Evolutionary conservation across 768 basidiomycete genomes (phyloP).

Genomic region (Hygrocybe punicea): DNA sequence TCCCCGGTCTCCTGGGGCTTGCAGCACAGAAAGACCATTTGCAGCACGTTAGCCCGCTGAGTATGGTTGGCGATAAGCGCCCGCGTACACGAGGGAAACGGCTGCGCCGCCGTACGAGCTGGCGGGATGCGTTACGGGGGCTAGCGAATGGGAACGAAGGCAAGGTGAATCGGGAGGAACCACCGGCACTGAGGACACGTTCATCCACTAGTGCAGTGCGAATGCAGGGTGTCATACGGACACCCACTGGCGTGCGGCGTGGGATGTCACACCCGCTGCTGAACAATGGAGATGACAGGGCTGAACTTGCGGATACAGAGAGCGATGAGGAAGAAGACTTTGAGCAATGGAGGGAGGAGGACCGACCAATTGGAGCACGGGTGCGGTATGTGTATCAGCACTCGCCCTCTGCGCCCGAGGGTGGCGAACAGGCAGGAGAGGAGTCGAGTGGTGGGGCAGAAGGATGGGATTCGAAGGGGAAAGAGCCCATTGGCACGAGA

Average conservation of each 20-base stretch:
- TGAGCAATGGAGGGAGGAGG: constrained; percentile 55
- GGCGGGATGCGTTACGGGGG: constrained; percentile 56
- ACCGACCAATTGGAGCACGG: constrained; percentile 71
- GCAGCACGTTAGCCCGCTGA: constrained; percentile 83
- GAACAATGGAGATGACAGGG: constrained; percentile 43
- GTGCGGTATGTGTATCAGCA: constrained; percentile 57
- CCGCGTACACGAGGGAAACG: constrained; percentile 37
- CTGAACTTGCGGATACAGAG: constrained; percentile 52
- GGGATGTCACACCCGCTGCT: constrained; percentile 4
- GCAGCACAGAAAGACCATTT: constrained; percentile 85
- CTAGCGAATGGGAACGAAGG: constrained; percentile 43
- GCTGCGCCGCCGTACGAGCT: constrained; percentile 53
- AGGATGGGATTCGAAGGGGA: constrained; percentile 32
- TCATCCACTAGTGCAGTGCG: constrained; percentile 29
- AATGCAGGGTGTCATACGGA: constrained; percentile 18
- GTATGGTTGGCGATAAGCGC: constrained; percentile 78
- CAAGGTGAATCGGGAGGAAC: constrained; percentile 14
- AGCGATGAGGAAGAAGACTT: constrained; percentile 52
- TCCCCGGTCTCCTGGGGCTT: constrained; percentile 66
- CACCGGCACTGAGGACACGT: constrained; percentile 10
- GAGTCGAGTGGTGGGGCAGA: constrained; percentile 49
- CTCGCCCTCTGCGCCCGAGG: constrained; percentile 27
- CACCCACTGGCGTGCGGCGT: constrained; percentile 3
- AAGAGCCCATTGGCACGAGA: constrained; percentile 74
- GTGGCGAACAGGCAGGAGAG: constrained; percentile 48